Evolutionary conservation across 169 alveolate genomes (phyloP), one percentile per base, ranked within the genome.

Genomic region (Plasmodium relictum): DNA sequence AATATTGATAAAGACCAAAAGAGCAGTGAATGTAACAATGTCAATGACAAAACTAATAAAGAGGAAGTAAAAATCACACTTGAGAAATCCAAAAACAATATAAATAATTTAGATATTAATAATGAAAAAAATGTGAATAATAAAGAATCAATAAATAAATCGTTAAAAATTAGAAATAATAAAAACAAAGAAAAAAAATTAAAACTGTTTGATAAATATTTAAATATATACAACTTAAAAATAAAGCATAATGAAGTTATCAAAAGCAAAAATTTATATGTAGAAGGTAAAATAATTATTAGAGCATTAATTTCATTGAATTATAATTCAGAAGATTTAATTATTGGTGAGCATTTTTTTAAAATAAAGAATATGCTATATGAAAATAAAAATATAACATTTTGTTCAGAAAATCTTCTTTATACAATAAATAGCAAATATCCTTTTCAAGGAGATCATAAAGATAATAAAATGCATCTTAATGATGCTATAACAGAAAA

Each of bases 241-340:
- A 56, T 83, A 68, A 83, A 69, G 24, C 91, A 83, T 31, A 52
- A 61, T 44, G 91, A 83, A 83, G 16, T 68, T 31, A 69, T 83
- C 39, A 20, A 69, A 37, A 68, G 44, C 45, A 31, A 54, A 14
- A 37, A 56, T 10, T 48, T 62, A 83, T 69, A 12, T 71, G 42
- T 83, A 12, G 91, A 83, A 45, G 91, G 91, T 18, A 83, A 83
- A 62, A 83, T 83, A 39, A 59, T 45, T 22, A 54, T 83, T 5
- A 48, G 83, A 52, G 91, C 86, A 18, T 18, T 83, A 31, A 41
- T 83, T 1, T 83, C 91, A 8, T 48, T 68, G 16, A 83, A 22
- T 41, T 31, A 56, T 31, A 0, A 52, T 62, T 83, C 86, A 4
- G 86, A 83, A 26, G 91, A 83, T 41, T 26, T 70, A 45, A n/a